A percentile compares a stretch with the other conserved stretches of the same genome.
Evolutionary conservation across 2,329 filamentous ascomycete species (phyloP).

Genomic region (Clonostachys rhizophaga): DNA sequence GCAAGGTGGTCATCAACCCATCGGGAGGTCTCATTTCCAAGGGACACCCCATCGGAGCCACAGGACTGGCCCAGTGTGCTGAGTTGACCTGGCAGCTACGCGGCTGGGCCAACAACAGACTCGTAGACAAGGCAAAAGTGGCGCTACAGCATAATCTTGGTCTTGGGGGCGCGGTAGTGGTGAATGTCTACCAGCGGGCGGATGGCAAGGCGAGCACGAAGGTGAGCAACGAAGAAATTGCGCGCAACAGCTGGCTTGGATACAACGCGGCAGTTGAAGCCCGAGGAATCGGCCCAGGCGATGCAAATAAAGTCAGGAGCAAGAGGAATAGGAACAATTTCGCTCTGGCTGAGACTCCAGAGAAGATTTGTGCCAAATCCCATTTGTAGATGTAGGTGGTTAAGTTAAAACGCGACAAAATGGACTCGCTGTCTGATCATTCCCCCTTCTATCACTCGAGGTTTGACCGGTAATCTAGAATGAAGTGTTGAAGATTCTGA

Average conservation of each 20-base stretch:
- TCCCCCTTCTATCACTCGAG: too few species aligned
- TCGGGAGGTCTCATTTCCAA: conserved; percentile 20
- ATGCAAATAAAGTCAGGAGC: conserved; percentile 69
- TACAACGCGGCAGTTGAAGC: neutral
- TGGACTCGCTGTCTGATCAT: too few species aligned
- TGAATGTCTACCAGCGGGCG: conserved; percentile 14
- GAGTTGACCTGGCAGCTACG: conserved; percentile 29
- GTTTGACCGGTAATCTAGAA: too few species aligned
- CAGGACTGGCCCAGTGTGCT: conserved; percentile 19
- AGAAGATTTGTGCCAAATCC: conserved; percentile 32
- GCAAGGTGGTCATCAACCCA: conserved; percentile 46
- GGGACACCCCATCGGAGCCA: conserved; percentile 20
- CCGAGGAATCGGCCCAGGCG: conserved; percentile 77
- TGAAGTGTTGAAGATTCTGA: too few species aligned
- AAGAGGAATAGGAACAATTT: conserved; percentile 61
- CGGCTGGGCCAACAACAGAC: conserved; percentile 19
- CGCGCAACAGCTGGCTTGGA: conserved; percentile 17
- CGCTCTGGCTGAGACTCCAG: conserved; percentile 64
- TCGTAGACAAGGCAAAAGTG: conserved; percentile 6
- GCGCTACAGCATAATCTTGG: conserved; percentile 20
- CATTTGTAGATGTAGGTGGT: conserved; percentile 5
- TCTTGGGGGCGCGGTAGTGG: conserved; percentile 16
- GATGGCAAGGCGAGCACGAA: conserved; percentile 26
- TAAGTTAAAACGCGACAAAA: too few species aligned
- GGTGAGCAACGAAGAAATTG: neutral